These are phyloP conservation scores for Penicillium sp. DNA, from an alignment of 2,329 filamentous ascomycete species.

Conservation along the genomic window DNA sequence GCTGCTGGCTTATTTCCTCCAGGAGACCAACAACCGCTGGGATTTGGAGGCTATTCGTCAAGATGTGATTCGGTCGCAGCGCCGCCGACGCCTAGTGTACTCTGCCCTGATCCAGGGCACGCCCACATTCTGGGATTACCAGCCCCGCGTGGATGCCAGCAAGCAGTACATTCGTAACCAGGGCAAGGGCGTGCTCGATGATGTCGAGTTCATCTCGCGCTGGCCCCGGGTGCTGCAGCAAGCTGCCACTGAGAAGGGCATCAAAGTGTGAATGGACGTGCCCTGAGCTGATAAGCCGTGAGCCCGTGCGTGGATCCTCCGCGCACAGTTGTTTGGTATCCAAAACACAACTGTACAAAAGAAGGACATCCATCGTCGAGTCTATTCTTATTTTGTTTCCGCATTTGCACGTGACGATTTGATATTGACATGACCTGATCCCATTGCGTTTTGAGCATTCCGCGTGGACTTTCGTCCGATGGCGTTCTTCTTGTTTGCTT, in stretches of 20 bases:
- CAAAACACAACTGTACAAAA: not conserved
- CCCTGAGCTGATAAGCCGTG: not conserved
- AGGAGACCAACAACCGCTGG: slow-evolving; percentile 76
- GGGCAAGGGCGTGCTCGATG: slow-evolving; percentile 43
- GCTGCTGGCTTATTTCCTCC: slow-evolving; percentile 66
- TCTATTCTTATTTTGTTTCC: not conserved
- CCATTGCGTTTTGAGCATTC: slow-evolving; percentile 12
- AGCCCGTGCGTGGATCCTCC: not conserved
- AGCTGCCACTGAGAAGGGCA: slow-evolving; percentile 29
- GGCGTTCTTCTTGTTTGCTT: not conserved
- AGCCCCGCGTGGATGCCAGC: slow-evolving; percentile 58
- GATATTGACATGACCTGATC: slow-evolving; percentile 2
- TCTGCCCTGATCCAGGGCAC: slow-evolving; percentile 73
- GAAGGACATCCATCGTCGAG: too few relatives aligned
- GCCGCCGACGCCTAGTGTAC: slow-evolving; percentile 77
- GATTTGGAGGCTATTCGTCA: slow-evolving; percentile 75
- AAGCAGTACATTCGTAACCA: slow-evolving; percentile 72
- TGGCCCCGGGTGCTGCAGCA: slow-evolving; percentile 43
- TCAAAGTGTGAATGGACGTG: not conserved
- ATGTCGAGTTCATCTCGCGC: slow-evolving; percentile 44
- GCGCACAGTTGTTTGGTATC: not conserved
- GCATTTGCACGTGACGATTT: not conserved
- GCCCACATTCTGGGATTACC: slow-evolving; percentile 83
- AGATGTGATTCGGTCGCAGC: slow-evolving; percentile 74
- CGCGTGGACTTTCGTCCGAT: slow-evolving; percentile 4